A percentile compares a stretch with the other conserved stretches of the same genome.
phyloP scores from a whole-genome alignment of 140 eudicot genomes.

The Ambrosia hybrid region DNA sequence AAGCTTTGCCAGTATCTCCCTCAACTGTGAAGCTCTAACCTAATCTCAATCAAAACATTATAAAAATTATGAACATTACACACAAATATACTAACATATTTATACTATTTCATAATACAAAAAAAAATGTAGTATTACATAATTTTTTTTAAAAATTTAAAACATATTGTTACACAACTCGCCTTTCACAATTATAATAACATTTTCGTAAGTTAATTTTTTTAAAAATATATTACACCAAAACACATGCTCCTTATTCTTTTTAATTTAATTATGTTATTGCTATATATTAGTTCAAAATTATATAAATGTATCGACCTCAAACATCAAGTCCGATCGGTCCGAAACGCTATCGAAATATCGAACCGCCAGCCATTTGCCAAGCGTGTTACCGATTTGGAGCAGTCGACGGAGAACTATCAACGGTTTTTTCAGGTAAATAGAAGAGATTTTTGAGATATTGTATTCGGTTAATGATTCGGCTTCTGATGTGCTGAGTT shows the following conservation, averaged over 20 bases:
- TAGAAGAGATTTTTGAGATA: conserved; percentile 45
- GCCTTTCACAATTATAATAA: too few species aligned
- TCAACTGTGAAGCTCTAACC: conserved; percentile 94
- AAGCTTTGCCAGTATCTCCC: conserved; percentile 71
- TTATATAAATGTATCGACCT: conserved; percentile 41
- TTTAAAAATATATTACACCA: too few species aligned
- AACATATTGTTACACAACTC: too few species aligned
- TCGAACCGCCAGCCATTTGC: conserved; percentile 75
- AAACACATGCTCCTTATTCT: too few species aligned
- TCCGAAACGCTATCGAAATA: conserved; percentile 62
- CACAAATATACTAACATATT: conserved; percentile 1
- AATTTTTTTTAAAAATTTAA: too few species aligned
- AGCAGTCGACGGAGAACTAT: conserved; percentile 68
- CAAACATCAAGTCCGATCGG: conserved; percentile 71
- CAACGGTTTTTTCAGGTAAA: conserved; percentile 67
- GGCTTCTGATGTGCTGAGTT: conserved; percentile 74
- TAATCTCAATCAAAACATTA: conserved; percentile 26
- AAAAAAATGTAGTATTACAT: too few species aligned
- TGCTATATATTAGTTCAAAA: too few species aligned
- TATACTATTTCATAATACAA: too few species aligned
- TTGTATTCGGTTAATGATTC: conserved; percentile 69
- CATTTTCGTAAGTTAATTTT: too few species aligned
- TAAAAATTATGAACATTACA: background rate
- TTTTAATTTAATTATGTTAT: too few species aligned
- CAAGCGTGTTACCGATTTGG: conserved; percentile 69